Conservation (phyloP, 2,329 filamentous ascomycete genomes). For the Zymoseptoria ardabiliae region DNA sequence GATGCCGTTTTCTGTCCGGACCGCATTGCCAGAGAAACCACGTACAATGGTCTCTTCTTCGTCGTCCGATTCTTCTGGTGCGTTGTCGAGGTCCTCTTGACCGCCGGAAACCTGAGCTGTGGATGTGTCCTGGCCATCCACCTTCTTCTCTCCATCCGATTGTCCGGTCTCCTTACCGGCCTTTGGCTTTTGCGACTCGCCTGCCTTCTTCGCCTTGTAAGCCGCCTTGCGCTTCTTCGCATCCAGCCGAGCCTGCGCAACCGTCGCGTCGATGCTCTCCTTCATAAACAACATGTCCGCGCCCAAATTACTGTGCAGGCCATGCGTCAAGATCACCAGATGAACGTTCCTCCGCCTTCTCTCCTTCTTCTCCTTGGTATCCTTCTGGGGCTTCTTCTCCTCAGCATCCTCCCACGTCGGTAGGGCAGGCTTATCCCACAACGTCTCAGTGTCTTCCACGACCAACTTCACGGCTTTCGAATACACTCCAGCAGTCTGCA, state of each 20-base stretch:
- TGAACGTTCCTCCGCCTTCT: conserved; percentile 73
- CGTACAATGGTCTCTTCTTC: conserved; percentile 83
- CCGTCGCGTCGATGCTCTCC: conserved; percentile 86
- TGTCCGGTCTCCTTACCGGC: conserved; percentile 3
- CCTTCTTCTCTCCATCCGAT: conserved; percentile 4
- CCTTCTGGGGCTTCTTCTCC: conserved; percentile 15
- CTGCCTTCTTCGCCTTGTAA: conserved; percentile 24
- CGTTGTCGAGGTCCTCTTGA: conserved; percentile 39
- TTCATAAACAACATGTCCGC: conserved; percentile 97
- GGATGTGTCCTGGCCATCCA: conserved; percentile 23
- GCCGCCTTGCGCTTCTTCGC: conserved; percentile 51
- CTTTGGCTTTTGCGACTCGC: conserved; percentile 16
- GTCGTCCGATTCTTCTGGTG: conserved; percentile 50
- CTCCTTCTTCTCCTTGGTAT: conserved; percentile 20
- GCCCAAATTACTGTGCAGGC: conserved; percentile 88
- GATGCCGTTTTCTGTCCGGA: conserved; percentile 86
- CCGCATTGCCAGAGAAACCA: conserved; percentile 83
- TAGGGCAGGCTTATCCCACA: conserved; percentile 89
- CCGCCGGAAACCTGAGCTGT: conserved; percentile 44
- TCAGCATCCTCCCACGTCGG: conserved; percentile 52
- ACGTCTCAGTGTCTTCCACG: conserved; percentile 77
- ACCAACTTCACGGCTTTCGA: conserved; percentile 70
- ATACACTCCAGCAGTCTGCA: conserved; percentile 69
- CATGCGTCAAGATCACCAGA: conserved; percentile 86
- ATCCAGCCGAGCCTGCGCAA: conserved; percentile 64